Base-by-base conservation (phyloP, 2,329 filamentous ascomycete species). In the Alternaria arborescens region DNA sequence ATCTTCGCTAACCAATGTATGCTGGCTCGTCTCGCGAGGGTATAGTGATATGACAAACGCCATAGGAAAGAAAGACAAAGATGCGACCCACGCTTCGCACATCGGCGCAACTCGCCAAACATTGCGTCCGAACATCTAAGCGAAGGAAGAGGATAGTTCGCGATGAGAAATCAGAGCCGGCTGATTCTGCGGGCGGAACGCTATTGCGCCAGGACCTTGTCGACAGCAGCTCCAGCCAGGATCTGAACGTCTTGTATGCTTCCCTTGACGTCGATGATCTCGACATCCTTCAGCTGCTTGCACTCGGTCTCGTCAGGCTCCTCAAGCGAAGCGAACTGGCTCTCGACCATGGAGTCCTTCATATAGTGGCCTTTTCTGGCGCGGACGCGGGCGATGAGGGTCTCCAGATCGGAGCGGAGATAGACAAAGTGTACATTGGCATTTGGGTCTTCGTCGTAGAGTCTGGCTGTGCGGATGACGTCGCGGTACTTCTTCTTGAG, bases 401-500 rank as follows among this genome's bases (percentile, higher is more conserved):
- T 85, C 58, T 89, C 86, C 78, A 96, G 91, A 43, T 87, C 83
- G 0, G 94, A 93, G 66, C 90, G 86, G 40, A 99, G 89, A 81
- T 94, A 99, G 70, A 99, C 89, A 77, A 99, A 98, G 81, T 97
- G 94, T 52, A 98, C 80, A 22, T 72, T 74, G 44, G 83, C 77
- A 20, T 80, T 73, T 7, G 79, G 77, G 61, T 82, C 74, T 61
- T 82, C 75, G 61, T 82, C 78, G 67, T 83, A 80, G 67, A 83
- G 80, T 7, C 79, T 71, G n/a, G 82, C 83, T n/a, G 82, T 76
- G 16, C 83, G 81, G 57, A 85, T 80, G 54, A 83, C 81, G 67
- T 99, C 95, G 70, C 95, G 90, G 84, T 99, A 99, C 82, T 97
- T 97, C 78, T 92, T 91, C 85, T 98, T 98, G 55, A 99, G 86